phyloP scores from a whole-genome alignment of 371 early-diverging fungal species.

The Funneliformis caledonium region DNA sequence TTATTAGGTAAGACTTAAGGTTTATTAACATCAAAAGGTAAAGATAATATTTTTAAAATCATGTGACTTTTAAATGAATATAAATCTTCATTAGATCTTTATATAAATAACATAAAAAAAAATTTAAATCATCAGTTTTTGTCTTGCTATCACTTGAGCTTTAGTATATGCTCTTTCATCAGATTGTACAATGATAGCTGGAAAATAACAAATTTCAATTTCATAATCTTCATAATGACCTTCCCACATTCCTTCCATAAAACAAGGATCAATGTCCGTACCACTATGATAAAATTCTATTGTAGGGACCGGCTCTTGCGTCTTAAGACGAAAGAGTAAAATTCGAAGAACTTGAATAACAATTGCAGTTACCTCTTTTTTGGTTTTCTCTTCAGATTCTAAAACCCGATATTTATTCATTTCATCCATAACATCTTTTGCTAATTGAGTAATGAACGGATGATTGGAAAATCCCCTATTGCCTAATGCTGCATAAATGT shows the following conservation, averaged over 20 bases:
- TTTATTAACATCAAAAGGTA: too few species aligned
- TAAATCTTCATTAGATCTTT: too few species aligned
- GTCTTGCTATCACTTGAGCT: constrained; percentile 27
- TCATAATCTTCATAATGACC: neutral
- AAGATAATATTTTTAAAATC: too few species aligned
- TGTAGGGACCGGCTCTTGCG: constrained; percentile 14
- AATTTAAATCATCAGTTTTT: neutral
- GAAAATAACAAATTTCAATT: constrained; percentile 27
- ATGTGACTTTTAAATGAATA: too few species aligned
- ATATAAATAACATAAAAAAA: too few species aligned
- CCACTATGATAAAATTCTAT: constrained; percentile 4
- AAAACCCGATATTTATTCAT: constrained; percentile 25
- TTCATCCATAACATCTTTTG: neutral
- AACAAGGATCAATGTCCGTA: neutral
- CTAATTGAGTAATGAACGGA: neutral
- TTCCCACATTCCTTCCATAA: constrained; percentile 15
- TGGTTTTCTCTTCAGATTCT: neutral
- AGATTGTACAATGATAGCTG: neutral
- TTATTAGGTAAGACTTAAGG: too few species aligned
- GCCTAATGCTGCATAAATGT: neutral
- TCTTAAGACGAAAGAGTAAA: neutral
- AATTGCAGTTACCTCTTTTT: neutral
- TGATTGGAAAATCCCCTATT: constrained; percentile 1
- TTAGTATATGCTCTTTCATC: constrained; percentile 19
- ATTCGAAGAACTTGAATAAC: constrained; percentile 11